Percentiles rank a stretch among this genome's conserved stretches.
These are phyloP conservation scores for Acorus calamus DNA, from an alignment of 106 monocot species.

Conservation along the genomic window DNA sequence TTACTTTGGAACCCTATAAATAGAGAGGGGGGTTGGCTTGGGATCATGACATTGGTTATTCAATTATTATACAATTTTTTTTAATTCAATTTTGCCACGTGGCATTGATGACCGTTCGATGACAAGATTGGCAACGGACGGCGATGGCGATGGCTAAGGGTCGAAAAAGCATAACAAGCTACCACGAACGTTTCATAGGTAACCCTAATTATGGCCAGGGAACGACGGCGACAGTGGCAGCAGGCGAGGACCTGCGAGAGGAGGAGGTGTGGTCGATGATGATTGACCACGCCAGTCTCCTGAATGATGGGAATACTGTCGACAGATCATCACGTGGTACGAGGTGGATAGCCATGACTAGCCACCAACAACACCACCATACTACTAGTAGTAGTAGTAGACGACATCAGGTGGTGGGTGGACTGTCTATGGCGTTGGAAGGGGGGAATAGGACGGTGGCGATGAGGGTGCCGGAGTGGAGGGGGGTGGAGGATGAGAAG, in stretches of 20 bases:
- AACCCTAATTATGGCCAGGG: background rate
- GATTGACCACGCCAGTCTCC: background rate
- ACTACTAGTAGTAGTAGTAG: no score
- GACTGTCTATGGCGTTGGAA: conserved; percentile 34
- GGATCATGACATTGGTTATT: no score
- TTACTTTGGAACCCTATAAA: no score
- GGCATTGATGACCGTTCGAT: background rate
- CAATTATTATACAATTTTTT: no score
- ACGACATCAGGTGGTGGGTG: conserved; percentile 9
- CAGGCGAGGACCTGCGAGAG: conserved; percentile 29
- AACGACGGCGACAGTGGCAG: background rate
- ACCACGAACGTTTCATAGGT: conserved; percentile 27
- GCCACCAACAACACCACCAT: no score
- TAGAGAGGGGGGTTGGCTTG: no score
- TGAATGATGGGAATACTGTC: background rate
- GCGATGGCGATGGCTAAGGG: conserved; percentile 28
- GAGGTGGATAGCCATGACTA: background rate
- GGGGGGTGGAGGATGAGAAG: conserved; percentile 11
- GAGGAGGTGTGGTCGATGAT: conserved; percentile 53
- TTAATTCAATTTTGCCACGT: no score
- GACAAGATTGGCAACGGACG: background rate
- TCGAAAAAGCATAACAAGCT: conserved; percentile 9
- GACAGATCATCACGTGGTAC: background rate
- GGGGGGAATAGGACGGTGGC: conserved; percentile 26
- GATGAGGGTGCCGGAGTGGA: conserved; percentile 45